A percentile compares a stretch with the other conserved stretches of the same genome.
Evolutionary conservation across 1,284 basidiomycete species (phyloP).

Genomic region (Pseudozyma hubeiensis): DNA sequence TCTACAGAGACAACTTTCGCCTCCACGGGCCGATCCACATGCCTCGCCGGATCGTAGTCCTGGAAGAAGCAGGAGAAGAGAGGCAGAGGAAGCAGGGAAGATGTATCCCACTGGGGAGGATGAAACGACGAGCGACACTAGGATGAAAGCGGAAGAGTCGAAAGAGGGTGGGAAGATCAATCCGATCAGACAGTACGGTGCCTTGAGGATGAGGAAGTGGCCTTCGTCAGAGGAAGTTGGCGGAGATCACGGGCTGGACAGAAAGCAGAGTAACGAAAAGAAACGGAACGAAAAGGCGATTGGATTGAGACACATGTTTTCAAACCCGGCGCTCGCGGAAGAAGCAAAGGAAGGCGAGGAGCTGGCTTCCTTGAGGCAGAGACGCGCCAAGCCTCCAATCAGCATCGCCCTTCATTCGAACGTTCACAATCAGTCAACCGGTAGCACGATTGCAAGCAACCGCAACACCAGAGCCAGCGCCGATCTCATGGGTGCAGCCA

Average conservation of each 20-base stretch:
- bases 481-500: background rate
- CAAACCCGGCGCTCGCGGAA: conserved; percentile 2
- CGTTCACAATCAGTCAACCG: background rate
- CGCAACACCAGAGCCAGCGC: conserved; percentile 1
- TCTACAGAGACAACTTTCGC: conserved; percentile 2
- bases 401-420: conserved; percentile 7
- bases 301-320: conserved; percentile 25
- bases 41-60: background rate
- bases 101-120: background rate
- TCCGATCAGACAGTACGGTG: conserved; percentile 14
- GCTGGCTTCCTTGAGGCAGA: conserved; percentile 16
- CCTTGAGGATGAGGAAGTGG: conserved; percentile 16
- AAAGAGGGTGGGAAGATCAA: background rate
- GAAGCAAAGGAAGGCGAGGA: background rate
- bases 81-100: background rate
- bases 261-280: background rate
- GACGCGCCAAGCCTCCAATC: conserved; percentile 37
- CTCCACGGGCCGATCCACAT: conserved; percentile 15
- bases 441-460: background rate
- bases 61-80: background rate
- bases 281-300: background rate
- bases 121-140: background rate
- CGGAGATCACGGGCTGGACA: background rate
- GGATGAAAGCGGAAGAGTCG: conserved; percentile 1
- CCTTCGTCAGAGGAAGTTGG: background rate